Percentiles rank a stretch among this genome's conserved stretches.
Evolutionary conservation across 2,329 filamentous ascomycete genomes (phyloP).

Genomic region (Aspergillus calidoustus): DNA sequence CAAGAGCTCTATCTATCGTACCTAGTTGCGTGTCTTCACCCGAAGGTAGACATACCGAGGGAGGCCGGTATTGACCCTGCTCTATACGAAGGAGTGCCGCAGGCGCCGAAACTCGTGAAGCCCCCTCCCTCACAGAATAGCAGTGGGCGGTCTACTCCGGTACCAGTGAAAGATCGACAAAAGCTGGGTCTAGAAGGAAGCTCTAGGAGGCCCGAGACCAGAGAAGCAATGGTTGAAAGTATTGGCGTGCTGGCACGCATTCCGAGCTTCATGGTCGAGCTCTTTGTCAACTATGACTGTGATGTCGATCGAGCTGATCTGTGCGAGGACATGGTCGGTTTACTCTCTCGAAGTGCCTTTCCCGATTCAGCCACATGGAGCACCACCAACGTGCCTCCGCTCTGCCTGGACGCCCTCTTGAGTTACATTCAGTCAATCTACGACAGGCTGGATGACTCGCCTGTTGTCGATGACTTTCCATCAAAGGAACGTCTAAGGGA

Average conservation of each 20-base stretch:
- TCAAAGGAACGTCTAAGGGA: constrained; percentile 68
- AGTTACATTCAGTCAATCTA: constrained; percentile 91
- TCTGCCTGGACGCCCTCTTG: constrained; percentile 89
- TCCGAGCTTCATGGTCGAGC: constrained; percentile 90
- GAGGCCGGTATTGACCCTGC: constrained; percentile 89
- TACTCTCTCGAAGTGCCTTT: constrained; percentile 90
- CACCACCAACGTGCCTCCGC: constrained; percentile 93
- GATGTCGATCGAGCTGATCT: constrained; percentile 88
- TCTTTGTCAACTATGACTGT: constrained; percentile 98
- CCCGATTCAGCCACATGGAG: constrained; percentile 99
- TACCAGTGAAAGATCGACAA: constrained; percentile 88
- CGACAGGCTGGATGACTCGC: constrained; percentile 76
- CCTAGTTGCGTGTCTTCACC: constrained; percentile 89
- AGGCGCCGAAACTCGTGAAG: constrained; percentile 85
- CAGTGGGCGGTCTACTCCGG: constrained; percentile 86
- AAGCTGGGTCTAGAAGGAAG: constrained; percentile 92
- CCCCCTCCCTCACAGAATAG: constrained; percentile 72
- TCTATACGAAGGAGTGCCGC: constrained; percentile 90
- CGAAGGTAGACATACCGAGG: constrained; percentile 88
- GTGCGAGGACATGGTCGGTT: constrained; percentile 92
- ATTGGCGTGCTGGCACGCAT: constrained; percentile 90
- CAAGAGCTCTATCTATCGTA: constrained; percentile 97
- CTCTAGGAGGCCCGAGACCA: constrained; percentile 86
- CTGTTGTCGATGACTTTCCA: constrained; percentile 67
- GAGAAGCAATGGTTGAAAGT: constrained; percentile 98